Conservation (phyloP, 371 early-diverging fungal genomes). For the Haplosporangium sp. region DNA sequence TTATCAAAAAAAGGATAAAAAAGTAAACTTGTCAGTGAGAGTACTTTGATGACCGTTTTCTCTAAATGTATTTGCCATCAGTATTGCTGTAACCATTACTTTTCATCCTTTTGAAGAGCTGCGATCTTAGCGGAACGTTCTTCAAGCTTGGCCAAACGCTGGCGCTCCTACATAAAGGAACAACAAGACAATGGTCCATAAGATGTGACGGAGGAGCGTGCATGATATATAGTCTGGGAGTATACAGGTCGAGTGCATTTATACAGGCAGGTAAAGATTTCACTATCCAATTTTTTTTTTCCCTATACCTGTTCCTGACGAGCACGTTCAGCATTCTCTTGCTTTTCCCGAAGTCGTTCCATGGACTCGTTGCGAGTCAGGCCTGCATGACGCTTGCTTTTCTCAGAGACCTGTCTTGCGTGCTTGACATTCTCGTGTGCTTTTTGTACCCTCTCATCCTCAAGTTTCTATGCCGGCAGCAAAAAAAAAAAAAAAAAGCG, state of each 20-base stretch:
- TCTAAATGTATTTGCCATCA: too few relatives aligned
- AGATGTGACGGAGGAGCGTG: too few relatives aligned
- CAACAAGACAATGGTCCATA: background rate
- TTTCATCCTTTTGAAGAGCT: conserved; percentile 45
- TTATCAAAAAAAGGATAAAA: background rate
- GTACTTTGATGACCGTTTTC: background rate
- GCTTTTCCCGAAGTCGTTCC: conserved; percentile 48
- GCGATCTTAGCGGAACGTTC: conserved; percentile 52
- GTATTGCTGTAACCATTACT: background rate
- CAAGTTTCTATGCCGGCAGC: conserved; percentile 31
- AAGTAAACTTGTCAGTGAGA: background rate
- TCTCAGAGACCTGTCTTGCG: conserved; percentile 48
- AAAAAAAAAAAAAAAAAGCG: conserved; percentile 4
- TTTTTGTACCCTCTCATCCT: conserved; percentile 51
- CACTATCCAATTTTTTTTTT: background rate
- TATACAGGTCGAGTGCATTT: too few relatives aligned
- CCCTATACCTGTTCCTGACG: conserved; percentile 46
- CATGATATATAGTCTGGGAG: too few relatives aligned
- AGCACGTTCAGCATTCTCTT: conserved; percentile 47
- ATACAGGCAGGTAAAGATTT: background rate
- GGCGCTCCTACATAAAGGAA: conserved; percentile 29
- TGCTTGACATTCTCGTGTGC: conserved; percentile 48
- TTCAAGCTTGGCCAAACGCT: conserved; percentile 40
- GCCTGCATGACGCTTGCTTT: conserved; percentile 27
- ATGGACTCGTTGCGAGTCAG: conserved; percentile 35